Evolutionary conservation across 495 filamentous ascomycete species (phyloP), one percentile per base, ranked within the genome.

Genomic region (Penicillium angulare): DNA sequence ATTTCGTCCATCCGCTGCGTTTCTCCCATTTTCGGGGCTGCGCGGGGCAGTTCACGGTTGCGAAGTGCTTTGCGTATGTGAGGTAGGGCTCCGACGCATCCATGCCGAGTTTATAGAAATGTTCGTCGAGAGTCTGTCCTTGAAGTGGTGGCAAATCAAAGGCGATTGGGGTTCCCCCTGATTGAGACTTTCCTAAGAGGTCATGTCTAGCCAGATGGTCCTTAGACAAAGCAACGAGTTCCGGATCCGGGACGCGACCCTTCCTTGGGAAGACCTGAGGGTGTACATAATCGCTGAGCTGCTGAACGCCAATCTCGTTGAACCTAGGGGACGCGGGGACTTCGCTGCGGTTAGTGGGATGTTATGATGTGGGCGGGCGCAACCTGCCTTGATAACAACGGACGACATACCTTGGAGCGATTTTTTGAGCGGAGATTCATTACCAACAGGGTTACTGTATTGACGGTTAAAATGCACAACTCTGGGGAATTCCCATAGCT

Each of bases 281-380:
- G 67, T 90, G 86, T 27, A 99, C 79, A 77, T 86, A 78, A 47
- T 77, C 76, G 74, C 89, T 93, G 34, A 99, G 65, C 57, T 96
- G 92, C 71, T 99, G 95, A 20, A 99, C 89, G 20, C 89, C 89
- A 55, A 99, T 88, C 48, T 93, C 87, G 64, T 97, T 97, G 72
- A 84, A 90, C 45, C 92, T 84, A 29, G 86, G 73, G 26, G 73
- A 59, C 27, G 83, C 78, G 21, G 77, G 73, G 34, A 85, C 82
- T 84, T 64, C 16, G 24, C 27, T 7, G 5, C 12, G 2, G 43
- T 72, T 20, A 73, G 64, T 49, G 58, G 29, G 6, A 21, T 35
- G 3, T 6, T 21, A 21, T 16, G 20, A 38, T 20, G 27, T 31
- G 27, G 27, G 27, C 16, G 7, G 4, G 21, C 33, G 41, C 34